Evolutionary conservation across 768 basidiomycete species (phyloP), one percentile per base, ranked within the genome.

Genomic region (Boletus sensibilis): DNA sequence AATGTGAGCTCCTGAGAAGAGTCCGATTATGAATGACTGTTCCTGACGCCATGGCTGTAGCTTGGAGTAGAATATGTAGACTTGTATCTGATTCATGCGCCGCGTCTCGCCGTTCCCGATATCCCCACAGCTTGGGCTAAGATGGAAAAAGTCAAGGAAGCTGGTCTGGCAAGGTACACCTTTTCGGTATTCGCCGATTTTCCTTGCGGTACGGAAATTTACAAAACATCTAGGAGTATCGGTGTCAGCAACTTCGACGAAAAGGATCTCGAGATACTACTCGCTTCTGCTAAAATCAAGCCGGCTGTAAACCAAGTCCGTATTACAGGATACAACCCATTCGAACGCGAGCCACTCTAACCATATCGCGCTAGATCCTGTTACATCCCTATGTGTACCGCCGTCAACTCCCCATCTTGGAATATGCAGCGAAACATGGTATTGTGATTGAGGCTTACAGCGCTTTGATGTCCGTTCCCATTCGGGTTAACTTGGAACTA

Each of bases 381-480:
- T 72, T 90, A 12, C 86, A 90, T 61, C 88, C 88, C 2, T 92
- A 92, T 69, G 83, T 88, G 39, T 81, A 81, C 62, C 69, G 72
- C 4, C 61, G 74, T 27, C 83, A 85, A 60, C 76, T 74, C 2
- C 77, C 82, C 0, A 74, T 86, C 31, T 72, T 92, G 27, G 82
- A 82, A 35, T 90, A 76, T 62, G 79, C 81, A 42, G 74, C 76
- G 16, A 68, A 76, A 60, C 74, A 90, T 53, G 78, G 77, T 16
- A 88, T 92, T 48, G 77, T 83, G 23, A 82, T 83, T 41, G 90
- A 91, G 68, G 88, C 84, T 1, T 92, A 92, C 72, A 84, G 86
- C 52, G 71, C 81, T 20, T 76, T 93, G 41, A 80, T 76, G 86
- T 87, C 54, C 25, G 82, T 65, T 29, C 40, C 8, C 40, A 27